Base-by-base conservation (phyloP, 371 early-diverging fungal genomes). In the Syncephalastrum racemosum region DNA sequence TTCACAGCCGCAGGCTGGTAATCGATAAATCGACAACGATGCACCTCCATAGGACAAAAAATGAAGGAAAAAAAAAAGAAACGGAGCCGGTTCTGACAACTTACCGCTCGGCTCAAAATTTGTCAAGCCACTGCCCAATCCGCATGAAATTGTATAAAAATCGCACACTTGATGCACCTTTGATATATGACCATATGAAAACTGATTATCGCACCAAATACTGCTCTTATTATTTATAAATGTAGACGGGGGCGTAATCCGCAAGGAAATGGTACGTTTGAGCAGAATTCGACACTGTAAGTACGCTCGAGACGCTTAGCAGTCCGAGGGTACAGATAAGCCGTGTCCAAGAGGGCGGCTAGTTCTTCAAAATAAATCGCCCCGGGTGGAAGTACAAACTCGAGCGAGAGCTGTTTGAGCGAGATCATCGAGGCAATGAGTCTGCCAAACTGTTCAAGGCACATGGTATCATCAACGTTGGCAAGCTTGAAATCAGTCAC, bases 21-120 rank as follows among this genome's bases (percentile, higher is more conserved):
- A 61, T 94, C 89, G 16, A 91, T 89, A 69, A 94, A 94, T 64
- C 94, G 89, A 75, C 94, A 93, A 57, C 95, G 82, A 71, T 97
- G 96, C 36, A 94, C 82, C 66, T 89, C 86, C 86, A 89, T 85
- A 10, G 44, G 27, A 27, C 27, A 27, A 27, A 1, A 27, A 1
- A 7, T 27, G 27, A 27, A 27, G 27, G 3, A 27, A 27, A 27
- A 27, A 27, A 27, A 27, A 27, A 27, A 3, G 25, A 25, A 25
- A 25, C 5, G 7, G 27, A 7, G 27, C 27, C 27, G 27, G 27
- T 27, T 27, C 27, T 27, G 27, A 27, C 27, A 27, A 27, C 27
- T 27, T 27, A 7, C 27, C 27, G 27, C 27, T 27, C 27, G 27
- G 27, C 27, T 27, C 27, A 27, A 27, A 27, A 27, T 27, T 27